Base-by-base conservation (phyloP, 345 rosid genomes). In the Lagerstroemia speciosa region DNA sequence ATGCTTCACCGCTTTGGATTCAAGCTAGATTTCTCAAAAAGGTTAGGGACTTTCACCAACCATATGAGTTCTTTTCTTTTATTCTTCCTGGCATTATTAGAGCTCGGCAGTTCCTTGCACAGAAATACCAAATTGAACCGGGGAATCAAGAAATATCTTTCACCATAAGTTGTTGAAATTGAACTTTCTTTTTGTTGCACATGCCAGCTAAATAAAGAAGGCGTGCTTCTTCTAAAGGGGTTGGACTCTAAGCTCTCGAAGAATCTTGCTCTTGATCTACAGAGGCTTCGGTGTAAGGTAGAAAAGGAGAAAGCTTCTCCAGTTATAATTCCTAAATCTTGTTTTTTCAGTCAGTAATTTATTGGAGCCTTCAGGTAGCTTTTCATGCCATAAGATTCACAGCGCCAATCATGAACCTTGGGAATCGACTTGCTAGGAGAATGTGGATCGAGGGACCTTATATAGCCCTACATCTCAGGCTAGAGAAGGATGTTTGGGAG, bases 401-500 rank as follows among this genome's bases (percentile, higher is more conserved):
- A 4, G 87, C 88, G 27, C 69, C 78, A 45, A 80, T 94, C 45
- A 68, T 82, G 80, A 83, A 84, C 75, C 84, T 94, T 16, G 96
- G 97, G 27, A 88, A 83, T 76, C 84, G 77, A 83, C 84, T 91
- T 62, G 91, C 90, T 34, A 83, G 80, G 71, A 89, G 98, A 77
- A 91, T 94, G 96, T 71, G 74, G 69, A 87, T 80, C 73, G 82
- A 84, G 72, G 98, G 99, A 58, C 93, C 99, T 9, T 94, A 89
- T 70, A 75, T 91, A 70, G 95, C 95, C 19, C 86, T 94, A 72
- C 99, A 91, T 81, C 87, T 94, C 63, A 84, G 96, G 20, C 66
- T 94, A 82, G 99, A 94, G 81, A 91, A 89, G 79, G 99, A 94
- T 66, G 98, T 94, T 10, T 91, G 99, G 99, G 96, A 89, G 73